A percentile compares a stretch with the other conserved stretches of the same genome.
These are phyloP conservation scores for Lodderomyces margitis DNA, from an alignment of 1,139 yeast species.

Conservation along the genomic window DNA sequence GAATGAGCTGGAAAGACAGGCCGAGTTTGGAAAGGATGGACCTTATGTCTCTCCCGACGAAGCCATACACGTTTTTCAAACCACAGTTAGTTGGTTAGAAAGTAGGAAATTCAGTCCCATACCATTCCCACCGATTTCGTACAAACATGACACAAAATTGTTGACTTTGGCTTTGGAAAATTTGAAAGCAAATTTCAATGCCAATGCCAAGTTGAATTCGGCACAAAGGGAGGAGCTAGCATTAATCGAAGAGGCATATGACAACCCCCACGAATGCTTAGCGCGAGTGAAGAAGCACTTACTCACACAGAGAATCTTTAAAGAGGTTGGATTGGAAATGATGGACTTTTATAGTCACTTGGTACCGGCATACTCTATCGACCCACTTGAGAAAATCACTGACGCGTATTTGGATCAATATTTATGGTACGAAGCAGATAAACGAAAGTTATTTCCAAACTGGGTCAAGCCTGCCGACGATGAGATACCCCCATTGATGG, in stretches of 20 bases:
- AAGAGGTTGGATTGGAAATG: slow-evolving; percentile 86
- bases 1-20: slow-evolving; percentile 88
- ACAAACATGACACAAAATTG: slow-evolving; percentile 90
- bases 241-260: slow-evolving; percentile 92
- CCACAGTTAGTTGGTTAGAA: slow-evolving; percentile 94
- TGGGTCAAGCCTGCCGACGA: slow-evolving; percentile 97
- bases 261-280: slow-evolving; percentile 91
- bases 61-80: slow-evolving; percentile 81
- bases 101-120: slow-evolving; percentile 80
- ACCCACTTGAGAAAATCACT: slow-evolving; percentile 91
- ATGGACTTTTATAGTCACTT: slow-evolving; percentile 86
- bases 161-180: slow-evolving; percentile 87
- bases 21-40: slow-evolving; percentile 76
- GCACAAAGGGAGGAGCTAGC: slow-evolving; percentile 91
- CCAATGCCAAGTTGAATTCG: slow-evolving; percentile 83
- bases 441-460: slow-evolving; percentile 82
- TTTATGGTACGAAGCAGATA: slow-evolving; percentile 93
- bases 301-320: slow-evolving; percentile 87
- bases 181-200: slow-evolving; percentile 75
- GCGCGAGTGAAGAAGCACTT: slow-evolving; percentile 80
- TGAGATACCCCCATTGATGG: slow-evolving; percentile 88
- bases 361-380: slow-evolving; percentile 82
- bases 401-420: slow-evolving; percentile 97
- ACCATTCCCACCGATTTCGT: slow-evolving; percentile 90
- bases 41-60: slow-evolving; percentile 85